Base-by-base conservation (phyloP, 352 stramenopile genomes). In the Globisporangium mamillatum region DNA sequence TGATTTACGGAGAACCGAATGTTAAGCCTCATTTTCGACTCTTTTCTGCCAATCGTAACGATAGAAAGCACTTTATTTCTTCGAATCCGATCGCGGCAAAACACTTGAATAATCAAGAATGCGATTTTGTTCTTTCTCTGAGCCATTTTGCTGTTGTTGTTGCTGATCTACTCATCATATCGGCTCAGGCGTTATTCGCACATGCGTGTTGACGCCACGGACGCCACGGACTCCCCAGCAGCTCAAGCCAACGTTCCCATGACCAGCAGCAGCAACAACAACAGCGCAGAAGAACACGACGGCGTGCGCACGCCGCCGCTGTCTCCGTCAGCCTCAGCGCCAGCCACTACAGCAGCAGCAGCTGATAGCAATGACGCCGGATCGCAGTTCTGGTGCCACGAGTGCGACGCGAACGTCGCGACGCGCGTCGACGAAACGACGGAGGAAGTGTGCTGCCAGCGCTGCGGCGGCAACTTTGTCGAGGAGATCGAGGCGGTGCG, bases 401-500 rank as follows among this genome's bases (percentile, higher is more conserved):
- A 91, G 77, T 96, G 88, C 72, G 62, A 72, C 25, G 64, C 46
- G 20, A 71, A 74, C 68, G 85, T 96, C 27, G 61, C 65, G 16
- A 93, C 86, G 60, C 68, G 68, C 46, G 72, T 92, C 24, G 85
- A 94, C 63, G 79, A 71, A 10, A 73, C 74, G 63, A 83, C 72
- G 20, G 77, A 84, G 34, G 88, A 96, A 60, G 75, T 96, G 14
- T 91, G 81, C 68, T 96, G 88, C 64, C 73, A 78, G 24, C 61
- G 67, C 61, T 96, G 88, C 75, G 76, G 77, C 38, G 78, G 88
- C 44, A 92, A 92, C 75, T 96, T 96, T 71, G 88, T 96, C 53
- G 88, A 96, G 68, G 84, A 94, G 70, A 77, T 96, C 60, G 86
- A 96, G 66, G 75, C 80, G 66, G 88, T 91, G 41, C 38, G 68